These are phyloP conservation scores for Multifurca ochricompacta DNA, from an alignment of 768 basidiomycete genomes.

Conservation along the genomic window DNA sequence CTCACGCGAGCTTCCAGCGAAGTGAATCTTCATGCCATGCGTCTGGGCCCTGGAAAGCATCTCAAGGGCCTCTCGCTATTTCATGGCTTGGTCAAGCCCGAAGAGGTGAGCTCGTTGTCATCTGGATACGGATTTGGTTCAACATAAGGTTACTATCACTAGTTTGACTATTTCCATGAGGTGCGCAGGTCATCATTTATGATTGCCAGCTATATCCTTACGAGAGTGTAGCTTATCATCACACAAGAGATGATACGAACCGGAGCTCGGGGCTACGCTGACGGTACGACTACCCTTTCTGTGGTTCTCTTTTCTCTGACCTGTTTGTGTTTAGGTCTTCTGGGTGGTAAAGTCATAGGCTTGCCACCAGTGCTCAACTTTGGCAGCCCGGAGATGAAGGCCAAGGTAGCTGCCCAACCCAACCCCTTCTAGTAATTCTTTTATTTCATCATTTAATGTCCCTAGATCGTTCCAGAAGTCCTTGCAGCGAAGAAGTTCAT, in stretches of 20 bases:
- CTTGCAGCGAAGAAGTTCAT: conserved; percentile 77
- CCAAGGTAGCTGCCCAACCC: conserved; percentile 27
- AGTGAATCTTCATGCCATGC: conserved; percentile 78
- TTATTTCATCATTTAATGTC: background rate
- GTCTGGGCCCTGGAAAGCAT: conserved; percentile 89
- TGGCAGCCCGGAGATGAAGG: conserved; percentile 53
- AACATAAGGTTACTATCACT: background rate
- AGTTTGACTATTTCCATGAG: conserved; percentile 90
- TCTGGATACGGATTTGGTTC: background rate
- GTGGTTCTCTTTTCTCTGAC: conserved; percentile 4
- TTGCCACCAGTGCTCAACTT: conserved; percentile 84
- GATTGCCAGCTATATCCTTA: background rate
- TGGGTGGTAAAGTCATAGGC: conserved; percentile 74
- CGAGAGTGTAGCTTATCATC: conserved; percentile 25
- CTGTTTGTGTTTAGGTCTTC: conserved; percentile 32
- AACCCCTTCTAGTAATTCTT: background rate
- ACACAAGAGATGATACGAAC: conserved; percentile 36
- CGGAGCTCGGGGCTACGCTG: conserved; percentile 74
- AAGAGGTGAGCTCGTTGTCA: conserved; percentile 35
- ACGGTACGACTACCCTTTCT: conserved; percentile 31
- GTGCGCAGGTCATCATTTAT: conserved; percentile 26
- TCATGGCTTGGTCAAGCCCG: conserved; percentile 67
- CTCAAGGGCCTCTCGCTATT: conserved; percentile 71
- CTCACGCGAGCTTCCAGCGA: conserved; percentile 34
- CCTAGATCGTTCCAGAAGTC: conserved; percentile 50